Conservation (phyloP, 2,329 filamentous ascomycete genomes). For the Magnaporthiopsis incrustans region DNA sequence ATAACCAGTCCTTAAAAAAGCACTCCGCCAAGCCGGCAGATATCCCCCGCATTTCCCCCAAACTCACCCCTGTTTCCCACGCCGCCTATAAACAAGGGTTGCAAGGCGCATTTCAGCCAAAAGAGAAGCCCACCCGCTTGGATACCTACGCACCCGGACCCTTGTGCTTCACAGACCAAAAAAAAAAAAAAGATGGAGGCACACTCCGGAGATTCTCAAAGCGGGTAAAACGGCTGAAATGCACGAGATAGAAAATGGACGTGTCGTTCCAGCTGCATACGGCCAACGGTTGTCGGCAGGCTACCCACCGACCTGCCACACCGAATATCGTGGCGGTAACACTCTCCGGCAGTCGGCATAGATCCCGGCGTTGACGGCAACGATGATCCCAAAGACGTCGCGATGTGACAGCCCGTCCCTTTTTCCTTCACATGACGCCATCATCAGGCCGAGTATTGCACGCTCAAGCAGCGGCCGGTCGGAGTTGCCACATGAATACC, state of each 20-base stretch:
- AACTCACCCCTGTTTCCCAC: background rate
- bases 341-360: background rate
- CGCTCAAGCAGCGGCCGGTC: background rate
- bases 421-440: background rate
- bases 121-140: background rate
- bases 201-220: background rate
- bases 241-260: too few species aligned
- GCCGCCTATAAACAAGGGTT: too few species aligned
- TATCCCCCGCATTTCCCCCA: background rate
- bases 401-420: background rate
- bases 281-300: background rate
- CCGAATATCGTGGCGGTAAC: background rate
- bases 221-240: background rate
- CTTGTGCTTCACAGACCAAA: background rate
- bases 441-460: too few species aligned
- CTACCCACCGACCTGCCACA: background rate
- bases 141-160: background rate
- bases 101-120: background rate
- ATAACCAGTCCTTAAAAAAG: background rate
- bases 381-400: background rate
- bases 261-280: background rate
- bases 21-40: background rate
- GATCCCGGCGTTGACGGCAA: background rate
- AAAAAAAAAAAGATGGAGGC: too few species aligned
- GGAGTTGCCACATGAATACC: background rate